Evolutionary conservation across 179 eudicot species (phyloP).

Genomic region (Patellifolia procumbens): DNA sequence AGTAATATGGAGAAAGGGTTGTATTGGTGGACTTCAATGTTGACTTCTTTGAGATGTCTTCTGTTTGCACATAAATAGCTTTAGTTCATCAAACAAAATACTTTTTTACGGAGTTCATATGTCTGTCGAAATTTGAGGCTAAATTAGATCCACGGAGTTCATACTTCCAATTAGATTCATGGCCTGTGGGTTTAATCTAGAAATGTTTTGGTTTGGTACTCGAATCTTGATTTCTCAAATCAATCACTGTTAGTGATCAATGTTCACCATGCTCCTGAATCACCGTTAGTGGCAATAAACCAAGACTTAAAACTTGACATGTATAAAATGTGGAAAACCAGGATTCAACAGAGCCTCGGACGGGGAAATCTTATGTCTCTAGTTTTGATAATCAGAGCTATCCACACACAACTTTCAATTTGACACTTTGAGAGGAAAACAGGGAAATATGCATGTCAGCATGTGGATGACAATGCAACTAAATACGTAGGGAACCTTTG

Average conservation of each 20-base stretch:
- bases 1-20: background rate
- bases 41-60: background rate
- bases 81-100: background rate
- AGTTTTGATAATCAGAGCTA: background rate
- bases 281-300: background rate
- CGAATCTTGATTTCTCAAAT: background rate
- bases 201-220: background rate
- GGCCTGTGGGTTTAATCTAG: background rate
- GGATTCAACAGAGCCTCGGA: background rate
- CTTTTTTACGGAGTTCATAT: background rate
- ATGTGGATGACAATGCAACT: background rate
- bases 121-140: background rate
- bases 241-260: background rate
- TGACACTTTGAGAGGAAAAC: background rate
- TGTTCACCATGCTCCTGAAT: background rate
- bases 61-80: background rate
- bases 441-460: background rate
- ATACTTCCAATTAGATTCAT: background rate
- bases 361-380: background rate
- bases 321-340: background rate
- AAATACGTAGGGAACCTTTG: background rate
- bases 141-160: background rate
- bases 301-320: background rate
- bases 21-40: background rate
- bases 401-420: background rate